These are phyloP conservation scores for Ulota crispa DNA, from an alignment of 225 moss, liverwort and hornwort species.

Conservation along the genomic window DNA sequence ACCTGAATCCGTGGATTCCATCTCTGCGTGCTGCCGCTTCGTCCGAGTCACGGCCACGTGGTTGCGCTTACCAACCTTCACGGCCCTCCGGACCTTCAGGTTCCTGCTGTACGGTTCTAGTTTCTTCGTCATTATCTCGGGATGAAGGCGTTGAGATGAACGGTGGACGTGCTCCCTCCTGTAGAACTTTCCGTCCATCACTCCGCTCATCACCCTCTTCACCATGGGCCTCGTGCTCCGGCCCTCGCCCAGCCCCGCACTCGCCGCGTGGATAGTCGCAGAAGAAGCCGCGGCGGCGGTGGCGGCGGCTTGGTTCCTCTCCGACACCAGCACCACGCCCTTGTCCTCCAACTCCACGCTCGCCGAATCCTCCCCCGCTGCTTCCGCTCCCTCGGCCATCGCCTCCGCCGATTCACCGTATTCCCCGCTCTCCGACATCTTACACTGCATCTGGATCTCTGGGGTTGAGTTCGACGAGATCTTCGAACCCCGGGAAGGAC, in stretches of 20 bases:
- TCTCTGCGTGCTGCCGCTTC: conserved; percentile 86
- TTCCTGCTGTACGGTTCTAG: conserved; percentile 73
- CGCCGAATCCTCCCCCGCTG: conserved; percentile 56
- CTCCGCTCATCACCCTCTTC: conserved; percentile 63
- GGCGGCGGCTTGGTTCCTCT: conserved; percentile 36
- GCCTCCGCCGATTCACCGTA: conserved; percentile 48
- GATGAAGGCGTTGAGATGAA: conserved; percentile 73
- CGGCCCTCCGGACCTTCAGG: conserved; percentile 86
- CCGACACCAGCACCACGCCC: conserved; percentile 37
- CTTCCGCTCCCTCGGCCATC: conserved; percentile 35
- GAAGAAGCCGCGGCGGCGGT: conserved; percentile 17
- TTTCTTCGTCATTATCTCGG: conserved; percentile 64
- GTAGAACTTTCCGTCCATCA: conserved; percentile 69
- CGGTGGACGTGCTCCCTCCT: conserved; percentile 52
- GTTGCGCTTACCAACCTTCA: conserved; percentile 51
- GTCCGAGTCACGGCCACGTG: conserved; percentile 60
- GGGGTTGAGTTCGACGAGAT: conserved; percentile 18
- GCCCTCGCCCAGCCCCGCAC: conserved; percentile 38
- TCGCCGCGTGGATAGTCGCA: conserved; percentile 30
- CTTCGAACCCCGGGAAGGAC: conserved; percentile 24
- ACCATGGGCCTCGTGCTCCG: conserved; percentile 61
- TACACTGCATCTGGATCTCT: conserved; percentile 52
- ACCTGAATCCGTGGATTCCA: conserved; percentile 87
- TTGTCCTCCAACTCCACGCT: conserved; percentile 72
- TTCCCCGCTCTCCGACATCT: conserved; percentile 53